Conservation (phyloP, 2,329 filamentous ascomycete species). For the Camillea tinctor region DNA sequence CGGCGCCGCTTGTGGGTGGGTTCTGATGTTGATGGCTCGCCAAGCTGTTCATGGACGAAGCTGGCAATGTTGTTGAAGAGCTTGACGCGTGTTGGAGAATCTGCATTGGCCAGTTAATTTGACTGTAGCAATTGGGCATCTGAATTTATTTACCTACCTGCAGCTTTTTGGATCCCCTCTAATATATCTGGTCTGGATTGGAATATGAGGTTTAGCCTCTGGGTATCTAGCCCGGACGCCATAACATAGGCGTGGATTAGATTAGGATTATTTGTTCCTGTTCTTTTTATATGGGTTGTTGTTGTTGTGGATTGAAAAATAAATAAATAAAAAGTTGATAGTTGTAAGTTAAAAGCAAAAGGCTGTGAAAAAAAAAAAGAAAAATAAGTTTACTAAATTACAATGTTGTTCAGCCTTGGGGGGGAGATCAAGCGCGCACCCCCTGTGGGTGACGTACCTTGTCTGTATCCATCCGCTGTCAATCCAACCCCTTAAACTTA, state of each 20-base stretch:
- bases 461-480: no score
- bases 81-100: conserved; percentile 47
- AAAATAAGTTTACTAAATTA: no score
- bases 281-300: conserved; percentile 4
- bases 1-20: conserved; percentile 53
- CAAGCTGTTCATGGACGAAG: conserved; percentile 48
- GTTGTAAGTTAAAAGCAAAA: background rate
- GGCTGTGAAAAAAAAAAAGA: no score
- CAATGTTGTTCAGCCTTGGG: background rate
- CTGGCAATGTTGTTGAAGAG: conserved; percentile 58
- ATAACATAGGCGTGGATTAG: conserved; percentile 29
- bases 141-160: conserved; percentile 41
- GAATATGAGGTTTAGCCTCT: conserved; percentile 53
- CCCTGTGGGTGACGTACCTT: background rate
- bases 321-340: background rate
- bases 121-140: background rate
- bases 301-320: conserved; percentile 2
- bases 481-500: no score
- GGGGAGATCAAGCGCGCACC: background rate
- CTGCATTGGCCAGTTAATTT: conserved; percentile 32
- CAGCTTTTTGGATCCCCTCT: conserved; percentile 50
- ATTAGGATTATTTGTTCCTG: background rate
- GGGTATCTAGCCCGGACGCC: conserved; percentile 46
- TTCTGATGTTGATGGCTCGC: conserved; percentile 31
- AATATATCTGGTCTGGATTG: conserved; percentile 56